Evolutionary conservation across 495 filamentous ascomycete genomes (phyloP), one percentile per base, ranked within the genome.

Genomic region (Hyaloscypha hepaticicola): DNA sequence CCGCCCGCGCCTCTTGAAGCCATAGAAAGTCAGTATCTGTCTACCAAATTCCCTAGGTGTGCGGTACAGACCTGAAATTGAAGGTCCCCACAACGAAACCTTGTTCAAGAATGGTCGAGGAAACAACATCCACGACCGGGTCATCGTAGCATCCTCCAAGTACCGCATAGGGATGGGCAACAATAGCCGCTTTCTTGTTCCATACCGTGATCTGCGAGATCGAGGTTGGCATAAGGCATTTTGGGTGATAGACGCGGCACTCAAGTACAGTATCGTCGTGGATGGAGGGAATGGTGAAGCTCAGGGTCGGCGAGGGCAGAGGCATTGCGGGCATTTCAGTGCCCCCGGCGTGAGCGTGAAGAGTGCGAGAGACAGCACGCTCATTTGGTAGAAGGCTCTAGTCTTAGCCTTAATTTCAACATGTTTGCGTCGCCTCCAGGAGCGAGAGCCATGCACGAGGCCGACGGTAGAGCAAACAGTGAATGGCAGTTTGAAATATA

Each of bases 81-180:
- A 98, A 97, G 1, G 91, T 96, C 6, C 82, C 89, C 21, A 97
- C 91, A 2, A 96, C 74, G 70, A 83, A 94, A 21, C 90, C 92
- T 26, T 78, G 71, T 5, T 79, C 74, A 7, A 96, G 73, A 26
- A 97, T 78, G 60, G 88, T 87, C 2, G 74, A 73, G 1, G 83
- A 84, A 14, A 90, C 73, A 25, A 84, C 77, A 31, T 83, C 76
- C 16, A 99, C 90, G 24, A 96, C 81, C 0, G 82, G 82, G 67
- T 98, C 92, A 72, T 97, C 90, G 73, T 87, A 94, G 77, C 79
- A 88, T 5, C 95, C 95, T 21, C 95, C 95, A 6, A 98, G 78
- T 0, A 90, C 85, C 22, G 92, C 91, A 66, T 97, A 99, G 0
- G 95, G 93, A 74, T 98, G 95, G 0, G 93, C 94, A 26, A 99